phyloP scores from a whole-genome alignment of 1,139 yeast genomes.

The Sugiyamaella xylanicola region DNA sequence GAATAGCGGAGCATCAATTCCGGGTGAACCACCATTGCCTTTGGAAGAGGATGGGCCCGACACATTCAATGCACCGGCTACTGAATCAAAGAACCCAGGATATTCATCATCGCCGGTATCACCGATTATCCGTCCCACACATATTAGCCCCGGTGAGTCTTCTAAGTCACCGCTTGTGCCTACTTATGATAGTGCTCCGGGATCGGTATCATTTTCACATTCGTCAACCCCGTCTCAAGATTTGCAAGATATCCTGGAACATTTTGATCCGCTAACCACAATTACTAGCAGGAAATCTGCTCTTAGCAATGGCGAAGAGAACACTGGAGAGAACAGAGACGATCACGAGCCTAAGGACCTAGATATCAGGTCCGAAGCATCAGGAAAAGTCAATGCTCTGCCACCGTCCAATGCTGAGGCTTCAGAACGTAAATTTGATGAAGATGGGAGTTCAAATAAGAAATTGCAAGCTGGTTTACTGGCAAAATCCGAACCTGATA shows the following conservation, averaged over 20 bases:
- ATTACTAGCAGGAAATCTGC: conserved; percentile 11
- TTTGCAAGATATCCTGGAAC: conserved; percentile 38
- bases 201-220: conserved; percentile 20
- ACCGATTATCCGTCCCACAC: conserved; percentile 25
- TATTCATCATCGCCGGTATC: conserved; percentile 18
- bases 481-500: too few relatives aligned
- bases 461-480: too few relatives aligned
- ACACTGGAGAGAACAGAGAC: conserved; percentile 8
- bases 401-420: too few relatives aligned
- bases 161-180: conserved; percentile 22
- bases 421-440: too few relatives aligned
- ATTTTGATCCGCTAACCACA: conserved; percentile 39
- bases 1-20: too few relatives aligned
- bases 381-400: too few relatives aligned
- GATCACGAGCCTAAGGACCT: too few relatives aligned
- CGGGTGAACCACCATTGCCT: too few relatives aligned
- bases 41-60: too few relatives aligned
- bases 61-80: too few relatives aligned
- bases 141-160: conserved; percentile 24
- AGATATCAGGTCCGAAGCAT: too few relatives aligned
- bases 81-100: neutral
- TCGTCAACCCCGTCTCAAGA: conserved; percentile 22
- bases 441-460: too few relatives aligned
- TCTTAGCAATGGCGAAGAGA: neutral
- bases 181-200: conserved; percentile 24